A percentile compares a stretch with the other conserved stretches of the same genome.
phyloP scores from a whole-genome alignment of 2,329 filamentous ascomycete species.

The Venturia asperata region DNA sequence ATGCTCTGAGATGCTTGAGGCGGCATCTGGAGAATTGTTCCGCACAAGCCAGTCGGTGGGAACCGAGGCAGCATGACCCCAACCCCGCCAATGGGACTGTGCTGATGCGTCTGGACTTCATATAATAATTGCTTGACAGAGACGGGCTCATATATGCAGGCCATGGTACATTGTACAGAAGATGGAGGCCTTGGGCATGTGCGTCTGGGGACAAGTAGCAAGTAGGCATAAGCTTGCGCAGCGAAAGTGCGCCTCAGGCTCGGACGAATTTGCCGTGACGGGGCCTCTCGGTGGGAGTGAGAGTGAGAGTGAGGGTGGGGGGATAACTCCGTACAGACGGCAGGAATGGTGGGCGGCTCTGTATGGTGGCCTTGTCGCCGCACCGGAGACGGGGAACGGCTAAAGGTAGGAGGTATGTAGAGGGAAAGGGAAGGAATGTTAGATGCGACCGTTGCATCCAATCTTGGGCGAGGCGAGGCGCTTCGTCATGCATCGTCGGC shows the following conservation, averaged over 20 bases:
- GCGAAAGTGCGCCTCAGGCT: too few species aligned
- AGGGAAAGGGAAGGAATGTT: too few species aligned
- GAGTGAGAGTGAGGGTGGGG: too few species aligned
- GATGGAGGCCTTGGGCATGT: neutral
- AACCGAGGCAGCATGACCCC: neutral
- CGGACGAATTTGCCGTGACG: too few species aligned
- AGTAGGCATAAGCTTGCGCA: too few species aligned
- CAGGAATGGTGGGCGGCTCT: neutral
- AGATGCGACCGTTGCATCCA: too few species aligned
- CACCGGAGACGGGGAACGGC: too few species aligned
- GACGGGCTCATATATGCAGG: neutral
- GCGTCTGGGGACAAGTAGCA: neutral
- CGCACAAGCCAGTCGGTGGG: conserved; percentile 4
- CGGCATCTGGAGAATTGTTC: neutral
- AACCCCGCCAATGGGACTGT: neutral
- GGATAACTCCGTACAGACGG: too few species aligned
- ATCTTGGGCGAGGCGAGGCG: neutral
- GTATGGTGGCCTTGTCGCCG: neutral
- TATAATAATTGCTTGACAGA: neutral
- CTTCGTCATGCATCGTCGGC: conserved; percentile 7
- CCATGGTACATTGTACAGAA: neutral
- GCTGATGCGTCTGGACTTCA: neutral
- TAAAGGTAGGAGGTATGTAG: too few species aligned
- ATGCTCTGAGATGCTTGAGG: neutral
- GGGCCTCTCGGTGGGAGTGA: neutral